phyloP scores from a whole-genome alignment of 169 alveolate genomes.

The Cryptosporidium ubiquitum region DNA sequence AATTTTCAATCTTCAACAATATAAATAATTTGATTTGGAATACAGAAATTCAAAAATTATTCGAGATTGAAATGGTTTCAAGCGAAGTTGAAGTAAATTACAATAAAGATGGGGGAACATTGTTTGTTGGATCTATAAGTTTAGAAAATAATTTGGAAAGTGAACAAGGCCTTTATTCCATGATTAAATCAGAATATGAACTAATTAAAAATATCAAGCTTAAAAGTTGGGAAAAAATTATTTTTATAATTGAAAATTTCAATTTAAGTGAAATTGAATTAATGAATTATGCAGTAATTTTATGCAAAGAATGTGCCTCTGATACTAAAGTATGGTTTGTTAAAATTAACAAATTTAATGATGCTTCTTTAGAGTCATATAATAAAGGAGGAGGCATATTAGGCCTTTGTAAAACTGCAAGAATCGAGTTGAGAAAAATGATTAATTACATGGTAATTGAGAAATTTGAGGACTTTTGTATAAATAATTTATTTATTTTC shows the following conservation, averaged over 20 bases:
- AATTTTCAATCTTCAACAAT: not conserved
- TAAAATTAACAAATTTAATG: not conserved
- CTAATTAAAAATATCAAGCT: not conserved
- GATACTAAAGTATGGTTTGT: slow-evolving; percentile 40
- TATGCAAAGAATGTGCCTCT: not conserved
- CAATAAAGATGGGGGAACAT: not conserved
- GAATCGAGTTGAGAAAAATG: slow-evolving; percentile 33
- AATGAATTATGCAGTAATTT: slow-evolving; percentile 1
- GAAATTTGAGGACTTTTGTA: not conserved
- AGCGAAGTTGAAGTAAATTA: not conserved
- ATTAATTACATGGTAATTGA: slow-evolving; percentile 15
- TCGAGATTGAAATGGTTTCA: not conserved
- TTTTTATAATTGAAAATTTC: slow-evolving; percentile 17
- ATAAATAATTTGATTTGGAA: slow-evolving; percentile 17
- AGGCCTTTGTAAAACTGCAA: slow-evolving; percentile 54
- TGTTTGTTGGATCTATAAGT: not conserved
- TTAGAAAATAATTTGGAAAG: not conserved
- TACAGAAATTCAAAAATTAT: slow-evolving; percentile 1
- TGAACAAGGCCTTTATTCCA: not conserved
- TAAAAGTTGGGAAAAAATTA: not conserved
- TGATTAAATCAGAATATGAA: slow-evolving; percentile 6
- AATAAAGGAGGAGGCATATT: slow-evolving; percentile 27
- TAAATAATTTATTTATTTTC: not conserved
- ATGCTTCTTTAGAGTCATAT: not conserved
- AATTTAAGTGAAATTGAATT: slow-evolving; percentile 18